Base-by-base conservation (phyloP, 2,329 filamentous ascomycete species). In the Penicillium sp. region DNA sequence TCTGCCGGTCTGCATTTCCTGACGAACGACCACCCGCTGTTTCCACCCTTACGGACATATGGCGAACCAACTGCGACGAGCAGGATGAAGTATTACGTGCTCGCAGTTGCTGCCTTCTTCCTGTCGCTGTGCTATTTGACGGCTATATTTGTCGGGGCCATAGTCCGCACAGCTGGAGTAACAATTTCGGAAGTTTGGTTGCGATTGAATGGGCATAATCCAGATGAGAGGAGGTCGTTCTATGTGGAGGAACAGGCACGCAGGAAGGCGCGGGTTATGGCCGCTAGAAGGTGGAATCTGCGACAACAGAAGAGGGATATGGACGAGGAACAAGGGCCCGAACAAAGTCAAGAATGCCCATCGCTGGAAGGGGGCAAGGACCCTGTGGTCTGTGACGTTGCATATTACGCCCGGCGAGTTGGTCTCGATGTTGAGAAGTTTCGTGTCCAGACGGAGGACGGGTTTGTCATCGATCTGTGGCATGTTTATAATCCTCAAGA, bases 401-500 rank as follows among this genome's bases (percentile, higher is more conserved):
- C 80, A 2, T 93, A 96, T 65, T 96, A 97, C 65, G 91, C 92
- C 1, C 80, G 88, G 16, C 79, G 91, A 11, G 89, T 95, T 12
- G 92, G 92, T 0, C 78, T 97, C 1, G 89, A 96, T 53, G 81
- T 89, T 19, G 91, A 96, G 64, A 80, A 80, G 9, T 88, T 89
- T 61, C 78, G 88, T 41, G 90, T 96, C 0, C 86, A 95, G 68
- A 96, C 92, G 0, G 91, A 96, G 66, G 92, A 97, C 62, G 91
- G 91, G 0, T 96, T 95, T 65, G 82, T 96, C 38, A 87, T 96
- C 54, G 83, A 87, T 18, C 76, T 96, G 1, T 95, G 88, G 85
- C 92, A 96, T 67, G 78, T 96, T 22, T 95, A 88, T 66, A 86
- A 95, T 55, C 92, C 92, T 0, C 80, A 78, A 41, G 86, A 92